Evolutionary conservation across 208 protist species (phyloP), one percentile per base, ranked within the genome.

Genomic region (Naegleria fowleri): DNA sequence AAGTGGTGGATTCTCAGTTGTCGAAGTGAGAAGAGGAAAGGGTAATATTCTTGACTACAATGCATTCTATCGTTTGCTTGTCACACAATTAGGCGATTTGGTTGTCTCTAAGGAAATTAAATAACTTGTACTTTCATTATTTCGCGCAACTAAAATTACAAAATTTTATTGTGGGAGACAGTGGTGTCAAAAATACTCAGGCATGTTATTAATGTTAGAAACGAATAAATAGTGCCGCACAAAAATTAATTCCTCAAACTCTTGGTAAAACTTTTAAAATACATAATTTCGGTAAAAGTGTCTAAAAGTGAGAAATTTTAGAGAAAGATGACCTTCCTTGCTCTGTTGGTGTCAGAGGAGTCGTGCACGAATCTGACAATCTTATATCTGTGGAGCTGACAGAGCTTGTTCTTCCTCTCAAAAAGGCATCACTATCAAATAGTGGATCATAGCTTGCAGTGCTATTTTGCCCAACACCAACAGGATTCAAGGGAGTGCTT

Each of bases 1-100:
- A 22, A 89, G 86, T 25, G 86, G 86, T 40, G 88, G 38, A 38
- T 86, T 93, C 76, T 58, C 33, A 41, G 9, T 93, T 6, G 92
- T 93, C 15, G 92, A 93, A 79, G 90, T 93, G 6, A 38, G 92
- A n/a, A 52, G 92, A 85, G 76, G 51, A 33, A 76, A 92, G 13
- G 92, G 92, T 51, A 92, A 93, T 38, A 93, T 90, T 43, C 89
- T 93, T 9, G 92, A 93, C 7, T 93, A 83, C 90, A 91, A 93
- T 41, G 22, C 59, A 25, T 55, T 93, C 25, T 93, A 93, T 76
- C 19, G 91, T 36, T 25, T 7, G 11, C 38, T 92, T 25, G 41
- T 88, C 4, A 58, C 22, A 38, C 9, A 58, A 58, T 22, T 88
- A 29, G 85, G 85, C 6, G 36, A 29, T 25, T 15, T 88, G 13